Evolutionary conservation across 2,329 filamentous ascomycete species (phyloP), one percentile per base, ranked within the genome.

Genomic region (Trichoderma asperellum): DNA sequence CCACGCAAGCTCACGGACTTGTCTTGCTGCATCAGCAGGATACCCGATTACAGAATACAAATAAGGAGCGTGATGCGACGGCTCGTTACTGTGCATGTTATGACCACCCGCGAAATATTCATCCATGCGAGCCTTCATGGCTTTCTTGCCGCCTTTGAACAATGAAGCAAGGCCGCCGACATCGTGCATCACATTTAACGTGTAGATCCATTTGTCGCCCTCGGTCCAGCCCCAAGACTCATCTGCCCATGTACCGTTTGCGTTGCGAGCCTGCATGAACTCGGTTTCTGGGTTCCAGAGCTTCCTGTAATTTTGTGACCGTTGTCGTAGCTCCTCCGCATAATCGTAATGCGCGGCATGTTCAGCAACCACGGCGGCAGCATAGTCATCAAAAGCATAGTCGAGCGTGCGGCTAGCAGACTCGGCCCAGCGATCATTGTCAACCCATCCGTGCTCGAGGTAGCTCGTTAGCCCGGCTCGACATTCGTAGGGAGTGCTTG

Each of bases 161-260:
- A 84, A 74, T 1, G 62, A 67, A 5, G 82, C 81, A 1, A 85
- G 75, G 1, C 81, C 82, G 12, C 76, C 72, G 0, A 81, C 74
- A 70, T 84, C 82, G 71, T 85, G 83, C 76, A 83, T 79, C 11
- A 84, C 83, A 58, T 83, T 80, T 71, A 85, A 84, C 0, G 82
- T 83, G 72, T 85, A 85, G n/a, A 83, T 81, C 83, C 82, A 84
- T 59, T 82, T 78, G 71, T 84, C 82, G 16, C 83, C 83, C 73
- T 84, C 83, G 0, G 83, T 83, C 83, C 83, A 85, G 37, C 83
- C 83, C 77, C 81, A 82, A 2, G 78, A 77, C 2, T 75, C 74
- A 47, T 80, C 77, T 0, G 82, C 82, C 79, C 81, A 85, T 0
- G 80, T 79, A 7, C 82, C 81, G 71, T 85, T 84, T 14, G 73